These are phyloP conservation scores for Pyrenophora teres DNA, from an alignment of 2,329 filamentous ascomycete species.

Conservation along the genomic window DNA sequence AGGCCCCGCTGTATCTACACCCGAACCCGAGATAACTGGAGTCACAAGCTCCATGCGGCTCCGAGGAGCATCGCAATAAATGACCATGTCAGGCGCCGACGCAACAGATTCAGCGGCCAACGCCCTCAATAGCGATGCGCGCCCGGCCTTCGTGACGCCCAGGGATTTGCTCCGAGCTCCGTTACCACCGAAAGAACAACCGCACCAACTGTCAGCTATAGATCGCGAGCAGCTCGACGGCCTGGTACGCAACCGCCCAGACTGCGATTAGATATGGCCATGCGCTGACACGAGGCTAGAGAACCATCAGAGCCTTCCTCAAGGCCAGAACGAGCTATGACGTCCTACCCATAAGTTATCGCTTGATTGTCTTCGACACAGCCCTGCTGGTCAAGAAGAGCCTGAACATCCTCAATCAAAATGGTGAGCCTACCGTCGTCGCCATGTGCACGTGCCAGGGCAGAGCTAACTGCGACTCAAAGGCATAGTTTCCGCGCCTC, in stretches of 20 bases:
- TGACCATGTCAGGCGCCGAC: conserved; percentile 46
- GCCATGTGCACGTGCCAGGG: not conserved
- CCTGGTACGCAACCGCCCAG: conserved; percentile 61
- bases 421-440: conserved; percentile 63
- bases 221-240: conserved; percentile 80
- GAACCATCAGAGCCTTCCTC: conserved; percentile 91
- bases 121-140: conserved; percentile 18
- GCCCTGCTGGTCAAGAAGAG: conserved; percentile 96
- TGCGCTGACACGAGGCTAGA: conserved; percentile 50
- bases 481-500: conserved; percentile 96
- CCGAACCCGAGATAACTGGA: conserved; percentile 11
- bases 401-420: conserved; percentile 91
- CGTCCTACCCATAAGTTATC: conserved; percentile 92
- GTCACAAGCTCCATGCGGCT: conserved; percentile 41
- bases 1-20: conserved; percentile 10
- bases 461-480: conserved; percentile 20
- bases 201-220: conserved; percentile 59
- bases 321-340: conserved; percentile 97
- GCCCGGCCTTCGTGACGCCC: conserved; percentile 32
- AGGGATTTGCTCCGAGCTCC: conserved; percentile 21
- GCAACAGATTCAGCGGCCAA: conserved; percentile 33
- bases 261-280: not conserved
- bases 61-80: conserved; percentile 41
- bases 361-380: conserved; percentile 94
- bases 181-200: conserved; percentile 37